phyloP scores from a whole-genome alignment of 352 stramenopile species.

The Globisporangium splendens region DNA sequence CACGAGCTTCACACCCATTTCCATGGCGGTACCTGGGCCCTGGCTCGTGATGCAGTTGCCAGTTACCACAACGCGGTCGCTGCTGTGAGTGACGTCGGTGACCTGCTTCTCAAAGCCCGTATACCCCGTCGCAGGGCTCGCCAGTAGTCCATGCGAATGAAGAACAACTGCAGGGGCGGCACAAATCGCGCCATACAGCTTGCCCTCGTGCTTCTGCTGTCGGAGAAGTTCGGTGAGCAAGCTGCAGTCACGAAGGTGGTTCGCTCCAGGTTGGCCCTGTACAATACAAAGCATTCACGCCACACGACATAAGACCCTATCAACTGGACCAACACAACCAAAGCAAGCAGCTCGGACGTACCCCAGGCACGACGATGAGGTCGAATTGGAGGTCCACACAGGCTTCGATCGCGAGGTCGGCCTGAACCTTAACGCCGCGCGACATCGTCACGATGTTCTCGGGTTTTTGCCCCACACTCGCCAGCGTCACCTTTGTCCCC shows the following conservation, averaged over 20 bases:
- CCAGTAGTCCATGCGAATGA: slow-evolving; percentile 55
- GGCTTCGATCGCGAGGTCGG: slow-evolving; percentile 58
- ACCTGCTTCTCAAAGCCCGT: slow-evolving; percentile 68
- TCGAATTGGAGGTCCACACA: slow-evolving; percentile 59
- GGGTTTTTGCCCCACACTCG: slow-evolving; percentile 48
- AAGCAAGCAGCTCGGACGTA: slow-evolving; percentile 13
- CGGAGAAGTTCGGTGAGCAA: slow-evolving; percentile 53
- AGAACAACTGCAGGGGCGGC: slow-evolving; percentile 70
- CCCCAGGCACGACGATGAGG: slow-evolving; percentile 62
- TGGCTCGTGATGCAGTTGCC: slow-evolving; percentile 78
- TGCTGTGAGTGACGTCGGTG: slow-evolving; percentile 28
- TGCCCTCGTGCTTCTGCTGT: slow-evolving; percentile 56
- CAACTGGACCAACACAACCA: background rate
- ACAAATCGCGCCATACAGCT: slow-evolving; percentile 77
- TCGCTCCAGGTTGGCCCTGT: slow-evolving; percentile 64
- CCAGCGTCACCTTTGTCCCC: slow-evolving; percentile 42
- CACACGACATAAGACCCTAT: too few species aligned
- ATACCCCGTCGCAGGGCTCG: slow-evolving; percentile 56
- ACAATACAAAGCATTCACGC: background rate
- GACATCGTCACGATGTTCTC: slow-evolving; percentile 76
- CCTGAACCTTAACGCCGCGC: slow-evolving; percentile 65
- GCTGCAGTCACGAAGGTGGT: slow-evolving; percentile 64
- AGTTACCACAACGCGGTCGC: slow-evolving; percentile 62
- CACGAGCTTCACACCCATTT: slow-evolving; percentile 80
- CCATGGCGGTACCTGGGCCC: slow-evolving; percentile 75